A percentile compares a stretch with the other conserved stretches of the same genome.
These are phyloP conservation scores for Cunninghamia lanceolata DNA, from an alignment of 75 land plant genomes.

Conservation along the genomic window DNA sequence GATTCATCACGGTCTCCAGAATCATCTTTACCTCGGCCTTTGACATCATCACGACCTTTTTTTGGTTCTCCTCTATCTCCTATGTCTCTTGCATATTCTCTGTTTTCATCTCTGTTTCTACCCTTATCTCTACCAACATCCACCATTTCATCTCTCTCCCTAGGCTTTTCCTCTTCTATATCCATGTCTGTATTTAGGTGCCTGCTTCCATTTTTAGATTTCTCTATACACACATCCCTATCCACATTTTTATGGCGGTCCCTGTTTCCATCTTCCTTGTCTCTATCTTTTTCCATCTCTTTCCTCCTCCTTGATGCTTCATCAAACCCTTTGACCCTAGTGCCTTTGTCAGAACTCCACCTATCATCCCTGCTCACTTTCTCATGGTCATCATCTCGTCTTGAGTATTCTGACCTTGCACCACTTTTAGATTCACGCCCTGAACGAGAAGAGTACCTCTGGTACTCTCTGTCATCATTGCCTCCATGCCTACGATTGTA, in stretches of 20 bases:
- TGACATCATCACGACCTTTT: constrained; percentile 20
- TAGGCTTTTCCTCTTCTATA: constrained; percentile 13
- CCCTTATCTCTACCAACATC: constrained; percentile 18
- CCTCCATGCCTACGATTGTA: constrained; percentile 30
- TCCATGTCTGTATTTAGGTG: constrained; percentile 5
- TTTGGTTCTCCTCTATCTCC: constrained; percentile 23
- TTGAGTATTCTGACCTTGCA: constrained; percentile 17
- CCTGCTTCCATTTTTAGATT: constrained; percentile 22
- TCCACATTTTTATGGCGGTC: constrained; percentile 16
- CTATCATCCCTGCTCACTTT: constrained; percentile 22
- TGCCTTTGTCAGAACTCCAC: constrained; percentile 19
- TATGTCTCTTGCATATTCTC: constrained; percentile 15
- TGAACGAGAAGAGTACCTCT: constrained; percentile 31
- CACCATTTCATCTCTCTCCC: constrained; percentile 8
- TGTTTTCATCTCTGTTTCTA: constrained; percentile 32
- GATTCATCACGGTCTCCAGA: constrained; percentile 12
- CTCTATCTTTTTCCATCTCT: constrained; percentile 39
- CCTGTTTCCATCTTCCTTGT: constrained; percentile 7
- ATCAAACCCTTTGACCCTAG: constrained; percentile 33
- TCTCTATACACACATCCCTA: constrained; percentile 23
- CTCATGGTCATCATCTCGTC: constrained; percentile 25
- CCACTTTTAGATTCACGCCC: constrained; percentile 33
- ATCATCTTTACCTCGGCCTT: constrained; percentile 13
- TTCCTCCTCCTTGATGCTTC: constrained; percentile 23
- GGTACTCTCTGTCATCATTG: constrained; percentile 29